These are phyloP conservation scores for Aquilaria agallochum DNA, from an alignment of 441 rosid genomes.

Conservation along the genomic window DNA sequence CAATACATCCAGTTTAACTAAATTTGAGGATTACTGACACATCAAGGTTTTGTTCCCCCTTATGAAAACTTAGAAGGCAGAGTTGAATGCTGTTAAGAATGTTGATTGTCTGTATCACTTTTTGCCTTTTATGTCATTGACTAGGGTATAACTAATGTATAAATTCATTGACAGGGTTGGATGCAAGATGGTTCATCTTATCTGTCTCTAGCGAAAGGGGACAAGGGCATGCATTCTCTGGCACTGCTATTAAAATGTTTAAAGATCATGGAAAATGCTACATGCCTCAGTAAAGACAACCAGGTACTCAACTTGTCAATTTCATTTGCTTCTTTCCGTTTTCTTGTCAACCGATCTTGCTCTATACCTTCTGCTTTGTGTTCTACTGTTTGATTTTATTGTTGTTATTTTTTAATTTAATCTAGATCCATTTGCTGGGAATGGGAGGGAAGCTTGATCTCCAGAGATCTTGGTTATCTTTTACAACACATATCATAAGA, in stretches of 20 bases:
- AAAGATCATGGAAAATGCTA: constrained; percentile 98
- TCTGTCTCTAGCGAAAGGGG: constrained; percentile 34
- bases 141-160: background rate
- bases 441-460: constrained; percentile 44
- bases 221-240: constrained; percentile 40
- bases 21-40: no score
- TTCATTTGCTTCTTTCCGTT: constrained; percentile 10
- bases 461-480: constrained; percentile 41
- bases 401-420: constrained; percentile 3
- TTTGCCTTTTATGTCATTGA: no score
- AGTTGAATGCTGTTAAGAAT: no score
- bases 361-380: constrained; percentile 1
- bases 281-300: constrained; percentile 91
- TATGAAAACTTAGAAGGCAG: no score
- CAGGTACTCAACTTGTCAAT: constrained; percentile 51
- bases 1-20: no score
- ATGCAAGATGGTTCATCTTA: constrained; percentile 25
- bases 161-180: constrained; percentile 59
- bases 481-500: constrained; percentile 52
- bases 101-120: no score
- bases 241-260: constrained; percentile 72
- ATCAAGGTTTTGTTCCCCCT: no score
- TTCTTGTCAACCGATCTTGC: background rate
- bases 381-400: constrained; percentile 14
- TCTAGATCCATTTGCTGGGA: constrained; percentile 77